These are phyloP conservation scores for Phaffomyces antillensis DNA, from an alignment of 805 yeast species.

Conservation along the genomic window DNA sequence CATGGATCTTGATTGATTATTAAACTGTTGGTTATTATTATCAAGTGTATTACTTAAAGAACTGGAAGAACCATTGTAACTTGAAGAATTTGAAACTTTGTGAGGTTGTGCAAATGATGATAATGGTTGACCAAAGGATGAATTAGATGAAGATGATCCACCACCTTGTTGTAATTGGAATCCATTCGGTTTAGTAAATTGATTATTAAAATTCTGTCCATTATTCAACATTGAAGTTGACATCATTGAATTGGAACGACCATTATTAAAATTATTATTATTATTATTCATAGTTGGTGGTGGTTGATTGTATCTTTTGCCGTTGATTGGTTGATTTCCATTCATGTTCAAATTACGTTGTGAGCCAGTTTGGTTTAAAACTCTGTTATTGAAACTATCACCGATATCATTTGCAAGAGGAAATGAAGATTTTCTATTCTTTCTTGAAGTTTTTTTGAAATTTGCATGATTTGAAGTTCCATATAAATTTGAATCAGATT, in stretches of 20 bases:
- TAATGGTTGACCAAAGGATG: not conserved
- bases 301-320: not conserved
- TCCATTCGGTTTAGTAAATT: too few relatives aligned
- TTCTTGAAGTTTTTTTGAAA: constrained; percentile 35
- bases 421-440: constrained; percentile 36
- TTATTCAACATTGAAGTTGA: constrained; percentile 1
- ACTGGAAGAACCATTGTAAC: constrained; percentile 4
- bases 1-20: constrained; percentile 4
- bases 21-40: constrained; percentile 1
- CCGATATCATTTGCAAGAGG: constrained; percentile 16
- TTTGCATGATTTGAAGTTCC: constrained; percentile 5
- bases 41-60: not conserved
- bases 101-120: constrained; percentile 2
- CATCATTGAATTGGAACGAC: constrained; percentile 3
- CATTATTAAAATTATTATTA: not conserved
- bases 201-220: not conserved
- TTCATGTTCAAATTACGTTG: not conserved
- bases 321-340: constrained; percentile 5
- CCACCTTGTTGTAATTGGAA: not conserved
- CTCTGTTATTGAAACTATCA: constrained; percentile 6
- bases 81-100: not conserved
- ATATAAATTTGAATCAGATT: constrained; percentile 6
- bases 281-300: not conserved
- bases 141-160: not conserved
- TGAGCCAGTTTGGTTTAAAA: not conserved